Evolutionary conservation across 2,329 filamentous ascomycete species (phyloP).

Genomic region (Fusarium circinatum): DNA sequence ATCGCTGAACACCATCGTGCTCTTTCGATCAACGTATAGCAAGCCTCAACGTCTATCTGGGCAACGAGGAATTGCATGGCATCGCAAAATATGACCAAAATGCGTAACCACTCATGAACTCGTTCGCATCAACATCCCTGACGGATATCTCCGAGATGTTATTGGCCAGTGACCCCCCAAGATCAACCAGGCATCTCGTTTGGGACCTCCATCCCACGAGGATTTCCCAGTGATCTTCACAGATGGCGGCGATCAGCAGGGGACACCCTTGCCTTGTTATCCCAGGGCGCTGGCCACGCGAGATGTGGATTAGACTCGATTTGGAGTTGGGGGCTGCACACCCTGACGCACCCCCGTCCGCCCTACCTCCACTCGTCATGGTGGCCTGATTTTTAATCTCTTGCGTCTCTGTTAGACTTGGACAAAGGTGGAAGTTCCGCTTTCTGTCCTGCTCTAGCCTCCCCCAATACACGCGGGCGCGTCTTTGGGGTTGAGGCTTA

Average conservation of each 20-base stretch:
- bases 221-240: conserved; percentile 46
- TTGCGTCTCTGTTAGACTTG: conserved; percentile 33
- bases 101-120: conserved; percentile 14
- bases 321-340: conserved; percentile 33
- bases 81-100: conserved; percentile 10
- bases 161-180: conserved; percentile 27
- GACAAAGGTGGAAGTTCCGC: conserved; percentile 36
- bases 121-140: conserved; percentile 34
- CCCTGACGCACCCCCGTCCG: conserved; percentile 9
- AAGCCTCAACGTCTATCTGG: neutral
- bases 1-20: conserved; percentile 2
- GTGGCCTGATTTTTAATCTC: conserved; percentile 46
- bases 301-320: conserved; percentile 46
- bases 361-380: conserved; percentile 38
- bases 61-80: neutral
- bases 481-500: conserved; percentile 30
- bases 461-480: conserved; percentile 21
- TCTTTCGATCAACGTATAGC: neutral
- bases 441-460: conserved; percentile 16
- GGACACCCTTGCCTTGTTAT: conserved; percentile 36
- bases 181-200: conserved; percentile 36
- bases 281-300: conserved; percentile 44
- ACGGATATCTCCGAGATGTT: conserved; percentile 31
- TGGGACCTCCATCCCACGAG: conserved; percentile 37
- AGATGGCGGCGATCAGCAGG: conserved; percentile 45